A percentile compares a stretch with the other conserved stretches of the same genome.
Conservation (phyloP, 2,329 filamentous ascomycete species). For the Metarhizium album region DNA sequence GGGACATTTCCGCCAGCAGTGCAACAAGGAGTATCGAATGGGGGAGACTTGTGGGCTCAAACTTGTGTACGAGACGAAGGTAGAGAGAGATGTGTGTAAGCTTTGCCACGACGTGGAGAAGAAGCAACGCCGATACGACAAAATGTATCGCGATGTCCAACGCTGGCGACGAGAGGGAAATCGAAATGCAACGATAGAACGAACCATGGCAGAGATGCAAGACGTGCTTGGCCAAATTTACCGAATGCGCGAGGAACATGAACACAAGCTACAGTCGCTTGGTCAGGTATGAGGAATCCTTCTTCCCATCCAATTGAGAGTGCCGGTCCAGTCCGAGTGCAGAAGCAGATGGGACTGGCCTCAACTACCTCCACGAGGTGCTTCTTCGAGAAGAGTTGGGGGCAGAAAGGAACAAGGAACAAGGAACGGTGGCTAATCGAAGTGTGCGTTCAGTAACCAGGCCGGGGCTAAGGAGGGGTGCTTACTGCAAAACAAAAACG, state of each 20-base stretch:
- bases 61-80: slow-evolving; percentile 66
- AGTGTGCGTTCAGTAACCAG: slow-evolving; percentile 9
- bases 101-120: slow-evolving; percentile 83
- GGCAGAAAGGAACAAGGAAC: slow-evolving; percentile 9
- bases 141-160: slow-evolving; percentile 63
- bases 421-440: slow-evolving; percentile 10
- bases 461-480: slow-evolving; percentile 5
- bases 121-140: slow-evolving; percentile 64
- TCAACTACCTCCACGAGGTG: slow-evolving; percentile 1
- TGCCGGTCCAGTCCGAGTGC: slow-evolving; percentile 2
- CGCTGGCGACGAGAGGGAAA: slow-evolving; percentile 72
- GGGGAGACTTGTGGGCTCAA: slow-evolving; percentile 95
- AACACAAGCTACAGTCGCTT: slow-evolving; percentile 23
- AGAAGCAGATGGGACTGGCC: background rate
- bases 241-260: slow-evolving; percentile 32
- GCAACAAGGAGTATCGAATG: slow-evolving; percentile 87
- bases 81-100: slow-evolving; percentile 58
- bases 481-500: slow-evolving; percentile 7
- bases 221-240: slow-evolving; percentile 52
- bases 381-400: slow-evolving; percentile 7
- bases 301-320: slow-evolving; percentile 2
- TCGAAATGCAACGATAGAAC: slow-evolving; percentile 60
- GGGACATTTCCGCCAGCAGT: slow-evolving; percentile 87
- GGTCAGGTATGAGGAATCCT: slow-evolving; percentile 16
- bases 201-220: slow-evolving; percentile 59